Base-by-base conservation (phyloP, 345 rosid species). In the Odontarrhena argentea region DNA sequence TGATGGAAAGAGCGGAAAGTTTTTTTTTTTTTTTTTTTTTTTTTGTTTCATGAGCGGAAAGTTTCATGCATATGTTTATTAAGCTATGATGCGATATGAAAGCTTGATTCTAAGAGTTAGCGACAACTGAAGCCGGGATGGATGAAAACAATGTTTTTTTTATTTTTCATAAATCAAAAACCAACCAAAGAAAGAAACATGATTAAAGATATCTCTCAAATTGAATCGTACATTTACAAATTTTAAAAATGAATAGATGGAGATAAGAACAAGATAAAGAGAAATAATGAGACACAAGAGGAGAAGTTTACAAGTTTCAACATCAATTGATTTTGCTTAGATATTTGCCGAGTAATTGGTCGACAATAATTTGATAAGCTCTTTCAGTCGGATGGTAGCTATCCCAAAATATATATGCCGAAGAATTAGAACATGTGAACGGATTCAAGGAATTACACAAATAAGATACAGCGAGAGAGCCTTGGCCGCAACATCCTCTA, bases 361-460 rank as follows among this genome's bases (percentile, higher is more conserved):
- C 70, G 8, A 63, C 63, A 13, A 84, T 60, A 3, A 61, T 14
- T 58, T 62, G 79, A 68, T 85, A 87, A 12, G 86, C 81, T 63
- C 63, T 69, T 57, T 87, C 93, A 3, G 89, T 80, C 2, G 89
- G 93, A 67, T 87, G 92, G 28, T 78, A 85, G 63, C 87, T 84
- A 67, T 86, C 87, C 86, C 88, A 86, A 46, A 84, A 84, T 9
- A 87, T 54, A 55, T 84, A 78, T 0, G 71, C 63, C 0, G 84
- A 78, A 6, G 53, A 75, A 36, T 83, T 73, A 0, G 64, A 1
- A 54, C 93, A 87, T 7, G 54, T 54, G 6, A 71, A 64, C 7
- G 83, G 71, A 69, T 41, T 67, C 7, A 69, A 2, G 9, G 51
- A 9, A 74, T 81, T 87, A 43, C 93, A 87, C 30, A 87, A 38